A percentile compares a stretch with the other conserved stretches of the same genome.
Conservation (phyloP, 2,329 filamentous ascomycete genomes). For the Diaporthe australafricana region DNA sequence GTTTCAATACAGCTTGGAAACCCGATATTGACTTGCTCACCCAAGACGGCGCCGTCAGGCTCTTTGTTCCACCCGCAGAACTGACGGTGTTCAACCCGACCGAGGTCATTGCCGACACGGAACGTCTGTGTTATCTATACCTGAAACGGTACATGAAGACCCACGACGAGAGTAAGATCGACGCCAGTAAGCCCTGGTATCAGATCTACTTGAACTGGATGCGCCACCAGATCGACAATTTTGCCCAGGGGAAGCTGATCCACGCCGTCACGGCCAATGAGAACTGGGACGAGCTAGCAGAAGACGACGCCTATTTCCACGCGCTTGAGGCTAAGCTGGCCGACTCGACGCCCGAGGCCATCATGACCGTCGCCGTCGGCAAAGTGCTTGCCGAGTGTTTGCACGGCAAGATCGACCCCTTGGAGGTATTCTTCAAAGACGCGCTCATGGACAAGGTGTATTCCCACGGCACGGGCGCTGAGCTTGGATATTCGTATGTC, state of each 20-base stretch:
- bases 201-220: conserved; percentile 3
- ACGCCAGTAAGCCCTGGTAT: neutral
- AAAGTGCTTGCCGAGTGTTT: conserved; percentile 13
- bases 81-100: neutral
- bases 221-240: neutral
- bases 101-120: neutral
- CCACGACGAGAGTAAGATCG: neutral
- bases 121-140: neutral
- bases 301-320: conserved; percentile 1
- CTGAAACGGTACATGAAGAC: neutral
- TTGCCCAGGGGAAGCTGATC: neutral
- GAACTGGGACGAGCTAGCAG: neutral
- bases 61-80: neutral
- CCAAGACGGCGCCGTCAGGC: neutral
- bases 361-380: conserved; percentile 22
- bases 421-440: conserved; percentile 31
- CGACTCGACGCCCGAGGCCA: conserved; percentile 23
- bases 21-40: neutral
- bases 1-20: neutral
- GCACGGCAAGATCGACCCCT: conserved; percentile 21
- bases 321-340: conserved; percentile 11
- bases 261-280: neutral
- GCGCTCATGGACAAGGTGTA: conserved; percentile 21
- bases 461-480: conserved; percentile 1
- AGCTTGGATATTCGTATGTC: conserved; percentile 12